A percentile compares a stretch with the other conserved stretches of the same genome.
phyloP scores from a whole-genome alignment of 306 rosid genomes.

The Datisca glomerata region DNA sequence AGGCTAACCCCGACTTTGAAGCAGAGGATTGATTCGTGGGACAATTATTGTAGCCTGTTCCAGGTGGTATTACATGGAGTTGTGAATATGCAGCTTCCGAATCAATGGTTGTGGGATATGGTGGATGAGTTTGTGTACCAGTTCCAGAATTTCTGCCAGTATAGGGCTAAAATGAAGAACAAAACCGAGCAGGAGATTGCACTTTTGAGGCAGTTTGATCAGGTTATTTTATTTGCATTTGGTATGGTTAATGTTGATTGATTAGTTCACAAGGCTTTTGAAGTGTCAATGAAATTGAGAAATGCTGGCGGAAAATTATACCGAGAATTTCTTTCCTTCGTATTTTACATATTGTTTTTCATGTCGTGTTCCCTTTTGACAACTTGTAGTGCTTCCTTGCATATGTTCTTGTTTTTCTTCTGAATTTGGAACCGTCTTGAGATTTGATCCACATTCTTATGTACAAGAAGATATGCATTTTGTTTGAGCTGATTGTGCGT shows the following conservation, averaged over 20 bases:
- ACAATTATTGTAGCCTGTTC: conserved; percentile 79
- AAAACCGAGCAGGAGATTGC: conserved; percentile 76
- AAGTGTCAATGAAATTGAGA: no score
- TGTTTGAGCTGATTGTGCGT: no score
- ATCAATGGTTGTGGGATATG: conserved; percentile 99
- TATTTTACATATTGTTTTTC: no score
- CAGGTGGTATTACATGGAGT: conserved; percentile 94
- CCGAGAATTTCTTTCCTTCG: no score
- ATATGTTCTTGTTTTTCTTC: no score
- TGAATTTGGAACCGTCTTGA: no score
- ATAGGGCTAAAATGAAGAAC: conserved; percentile 84
- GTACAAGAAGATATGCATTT: no score
- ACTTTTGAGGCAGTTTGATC: conserved; percentile 65
- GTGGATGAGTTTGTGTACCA: conserved; percentile 95
- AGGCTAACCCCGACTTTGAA: conserved; percentile 75
- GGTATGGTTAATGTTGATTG: background rate
- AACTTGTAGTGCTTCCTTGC: no score
- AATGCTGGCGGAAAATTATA: no score
- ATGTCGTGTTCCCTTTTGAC: no score
- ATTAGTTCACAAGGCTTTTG: no score
- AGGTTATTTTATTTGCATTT: conserved; percentile 19
- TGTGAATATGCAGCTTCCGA: conserved; percentile 92
- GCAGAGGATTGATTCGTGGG: conserved; percentile 95
- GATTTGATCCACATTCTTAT: no score
- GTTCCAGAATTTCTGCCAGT: conserved; percentile 96